Conservation (phyloP, 768 basidiomycete species). For the Agaricus blazei region DNA sequence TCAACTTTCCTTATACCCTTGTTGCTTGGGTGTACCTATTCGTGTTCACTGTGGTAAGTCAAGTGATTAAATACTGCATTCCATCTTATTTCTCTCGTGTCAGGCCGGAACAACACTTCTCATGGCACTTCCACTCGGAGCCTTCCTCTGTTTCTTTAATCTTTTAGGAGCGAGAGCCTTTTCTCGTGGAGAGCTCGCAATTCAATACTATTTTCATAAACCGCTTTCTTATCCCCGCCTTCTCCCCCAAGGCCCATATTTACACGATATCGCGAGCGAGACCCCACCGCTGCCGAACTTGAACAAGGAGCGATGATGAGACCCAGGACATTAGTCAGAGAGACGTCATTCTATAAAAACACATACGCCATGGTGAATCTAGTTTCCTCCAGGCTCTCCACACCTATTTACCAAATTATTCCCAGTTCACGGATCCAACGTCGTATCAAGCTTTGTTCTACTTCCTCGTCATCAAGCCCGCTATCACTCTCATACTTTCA, state of each 20-base stretch:
- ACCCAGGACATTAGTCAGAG: constrained; percentile 32
- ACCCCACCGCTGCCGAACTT: constrained; percentile 41
- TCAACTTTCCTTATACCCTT: constrained; percentile 79
- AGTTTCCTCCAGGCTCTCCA: constrained; percentile 24
- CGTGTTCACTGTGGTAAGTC: constrained; percentile 71
- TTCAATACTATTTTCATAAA: constrained; percentile 68
- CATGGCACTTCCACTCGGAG: constrained; percentile 74
- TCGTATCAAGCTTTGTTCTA: constrained; percentile 86
- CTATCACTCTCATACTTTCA: constrained; percentile 63
- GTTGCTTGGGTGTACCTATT: constrained; percentile 78
- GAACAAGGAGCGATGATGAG: constrained; percentile 33
- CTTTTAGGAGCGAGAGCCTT: constrained; percentile 70
- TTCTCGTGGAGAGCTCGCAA: constrained; percentile 65
- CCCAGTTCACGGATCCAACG: constrained; percentile 75
- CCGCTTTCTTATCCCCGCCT: constrained; percentile 60
- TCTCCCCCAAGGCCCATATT: constrained; percentile 74
- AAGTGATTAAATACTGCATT: neutral
- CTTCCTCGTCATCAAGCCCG: constrained; percentile 83
- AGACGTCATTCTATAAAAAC: constrained; percentile 77
- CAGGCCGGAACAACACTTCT: constrained; percentile 77
- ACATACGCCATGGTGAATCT: constrained; percentile 61
- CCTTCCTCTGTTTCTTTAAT: constrained; percentile 72
- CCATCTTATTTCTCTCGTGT: neutral
- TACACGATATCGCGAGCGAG: constrained; percentile 52
- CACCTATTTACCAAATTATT: neutral